Evolutionary conservation across 2,329 filamentous ascomycete species (phyloP).

Genomic region (Aspergillus jensenii): DNA sequence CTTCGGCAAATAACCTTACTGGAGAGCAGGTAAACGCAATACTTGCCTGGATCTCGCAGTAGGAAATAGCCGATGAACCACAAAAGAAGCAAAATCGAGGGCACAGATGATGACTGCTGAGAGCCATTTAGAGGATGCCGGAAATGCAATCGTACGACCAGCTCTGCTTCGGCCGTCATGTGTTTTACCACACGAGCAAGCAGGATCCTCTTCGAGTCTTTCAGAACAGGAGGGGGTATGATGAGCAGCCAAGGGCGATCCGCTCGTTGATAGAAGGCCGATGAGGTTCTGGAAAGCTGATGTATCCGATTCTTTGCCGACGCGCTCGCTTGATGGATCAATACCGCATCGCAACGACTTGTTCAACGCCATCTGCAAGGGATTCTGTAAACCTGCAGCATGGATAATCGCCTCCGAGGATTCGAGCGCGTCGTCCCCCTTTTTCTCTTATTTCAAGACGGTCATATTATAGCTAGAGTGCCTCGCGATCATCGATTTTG

Average conservation of each 20-base stretch:
- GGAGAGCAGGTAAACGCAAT: neutral
- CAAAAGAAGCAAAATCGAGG: constrained; percentile 4
- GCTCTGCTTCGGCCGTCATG: neutral
- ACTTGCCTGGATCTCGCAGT: neutral
- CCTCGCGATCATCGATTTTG: neutral
- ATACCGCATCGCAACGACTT: constrained; percentile 8
- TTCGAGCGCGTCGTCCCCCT: neutral
- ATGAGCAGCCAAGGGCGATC: constrained; percentile 4
- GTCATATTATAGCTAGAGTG: neutral
- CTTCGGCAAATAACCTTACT: neutral
- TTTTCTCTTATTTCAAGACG: neutral
- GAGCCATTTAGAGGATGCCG: neutral
- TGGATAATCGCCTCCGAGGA: constrained; percentile 2
- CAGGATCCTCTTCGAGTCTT: neutral
- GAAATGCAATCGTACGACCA: neutral
- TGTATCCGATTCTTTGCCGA: constrained; percentile 11
- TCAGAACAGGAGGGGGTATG: neutral
- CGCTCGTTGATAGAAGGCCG: constrained; percentile 19
- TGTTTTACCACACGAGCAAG: neutral
- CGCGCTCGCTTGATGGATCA: constrained; percentile 16
- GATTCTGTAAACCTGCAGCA: constrained; percentile 17
- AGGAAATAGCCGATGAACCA: constrained; percentile 1
- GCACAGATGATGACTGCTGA: neutral
- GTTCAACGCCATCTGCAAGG: constrained; percentile 19
- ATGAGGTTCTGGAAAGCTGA: constrained; percentile 25